Percentiles rank a stretch among this genome's conserved stretches.
Conservation (phyloP, 768 basidiomycete genomes). For the Psilocybe cyanescens region DNA sequence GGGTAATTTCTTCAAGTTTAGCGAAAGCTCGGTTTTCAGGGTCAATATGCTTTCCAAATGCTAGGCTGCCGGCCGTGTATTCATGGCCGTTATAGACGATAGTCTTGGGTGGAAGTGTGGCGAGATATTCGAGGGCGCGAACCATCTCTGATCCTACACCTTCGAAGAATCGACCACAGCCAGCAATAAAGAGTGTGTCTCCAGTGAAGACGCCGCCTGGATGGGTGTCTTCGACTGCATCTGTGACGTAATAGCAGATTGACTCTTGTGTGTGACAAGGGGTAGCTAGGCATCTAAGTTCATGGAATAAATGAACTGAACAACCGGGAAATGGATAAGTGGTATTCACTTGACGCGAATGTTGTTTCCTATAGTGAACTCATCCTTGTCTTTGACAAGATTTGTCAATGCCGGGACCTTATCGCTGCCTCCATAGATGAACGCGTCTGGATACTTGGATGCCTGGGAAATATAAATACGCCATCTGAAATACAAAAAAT, state of each 20-base stretch:
- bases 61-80: constrained; percentile 77
- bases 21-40: constrained; percentile 60
- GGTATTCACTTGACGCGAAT: constrained; percentile 57
- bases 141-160: constrained; percentile 84
- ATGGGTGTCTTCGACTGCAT: constrained; percentile 46
- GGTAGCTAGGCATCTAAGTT: constrained; percentile 74
- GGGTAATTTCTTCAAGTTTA: constrained; percentile 60
- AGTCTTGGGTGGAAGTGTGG: constrained; percentile 76
- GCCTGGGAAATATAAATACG: constrained; percentile 34
- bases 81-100: constrained; percentile 91
- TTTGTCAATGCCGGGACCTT: constrained; percentile 68
- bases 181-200: constrained; percentile 87
- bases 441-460: constrained; percentile 45
- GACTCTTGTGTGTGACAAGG: constrained; percentile 98
- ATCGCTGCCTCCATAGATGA: constrained; percentile 83
- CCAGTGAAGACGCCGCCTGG: constrained; percentile 91
- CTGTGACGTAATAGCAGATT: constrained; percentile 85
- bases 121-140: constrained; percentile 69
- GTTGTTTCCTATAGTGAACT: constrained; percentile 72
- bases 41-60: constrained; percentile 72
- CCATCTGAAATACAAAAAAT: background rate
- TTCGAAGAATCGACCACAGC: constrained; percentile 96
- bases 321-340: constrained; percentile 5
- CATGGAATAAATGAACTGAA: constrained; percentile 8
- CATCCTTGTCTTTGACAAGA: constrained; percentile 80